Percentiles rank a stretch among this genome's conserved stretches.
Conservation (phyloP, 495 filamentous ascomycete species). For the Aspergillus indologenus region DNA sequence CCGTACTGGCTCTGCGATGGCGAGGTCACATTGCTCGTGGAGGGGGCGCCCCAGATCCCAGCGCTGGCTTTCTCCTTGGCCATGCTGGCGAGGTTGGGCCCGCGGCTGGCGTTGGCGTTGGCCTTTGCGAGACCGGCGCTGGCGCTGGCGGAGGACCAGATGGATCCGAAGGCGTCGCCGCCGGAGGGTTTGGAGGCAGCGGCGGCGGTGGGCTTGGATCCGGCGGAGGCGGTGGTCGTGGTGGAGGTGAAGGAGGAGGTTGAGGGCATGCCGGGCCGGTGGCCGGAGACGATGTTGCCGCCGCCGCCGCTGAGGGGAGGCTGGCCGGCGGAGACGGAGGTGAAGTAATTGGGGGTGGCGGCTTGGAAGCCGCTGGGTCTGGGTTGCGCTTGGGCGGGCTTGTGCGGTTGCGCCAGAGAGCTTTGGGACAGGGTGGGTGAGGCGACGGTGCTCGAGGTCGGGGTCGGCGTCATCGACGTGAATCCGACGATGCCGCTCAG, state of each 20-base stretch:
- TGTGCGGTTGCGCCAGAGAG: conserved; percentile 44
- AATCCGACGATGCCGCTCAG: conserved; percentile 76
- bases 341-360: conserved; percentile 88
- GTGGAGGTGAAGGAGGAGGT: conserved; percentile 37
- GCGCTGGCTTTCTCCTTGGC: conserved; percentile 94
- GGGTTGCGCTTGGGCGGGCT: conserved; percentile 26
- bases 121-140: conserved; percentile 76
- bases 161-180: conserved; percentile 81
- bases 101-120: conserved; percentile 58
- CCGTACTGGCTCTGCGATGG: conserved; percentile 32
- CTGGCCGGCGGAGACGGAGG: conserved; percentile 58
- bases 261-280: conserved; percentile 32
- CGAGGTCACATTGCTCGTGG: conserved; percentile 23
- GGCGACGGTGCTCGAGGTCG: conserved; percentile 45
- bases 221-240: conserved; percentile 31
- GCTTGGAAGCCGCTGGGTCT: conserved; percentile 72
- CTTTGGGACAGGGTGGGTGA: conserved; percentile 48
- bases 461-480: conserved; percentile 73
- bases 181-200: conserved; percentile 57
- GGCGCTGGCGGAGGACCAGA: conserved; percentile 78
- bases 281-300: conserved; percentile 14
- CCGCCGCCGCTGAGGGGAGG: conserved; percentile 21
- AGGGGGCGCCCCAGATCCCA: conserved; percentile 83
- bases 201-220: conserved; percentile 46
- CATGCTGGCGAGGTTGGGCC: conserved; percentile 80